Conservation (phyloP, 805 yeast species). For the Candida insectorum region DNA sequence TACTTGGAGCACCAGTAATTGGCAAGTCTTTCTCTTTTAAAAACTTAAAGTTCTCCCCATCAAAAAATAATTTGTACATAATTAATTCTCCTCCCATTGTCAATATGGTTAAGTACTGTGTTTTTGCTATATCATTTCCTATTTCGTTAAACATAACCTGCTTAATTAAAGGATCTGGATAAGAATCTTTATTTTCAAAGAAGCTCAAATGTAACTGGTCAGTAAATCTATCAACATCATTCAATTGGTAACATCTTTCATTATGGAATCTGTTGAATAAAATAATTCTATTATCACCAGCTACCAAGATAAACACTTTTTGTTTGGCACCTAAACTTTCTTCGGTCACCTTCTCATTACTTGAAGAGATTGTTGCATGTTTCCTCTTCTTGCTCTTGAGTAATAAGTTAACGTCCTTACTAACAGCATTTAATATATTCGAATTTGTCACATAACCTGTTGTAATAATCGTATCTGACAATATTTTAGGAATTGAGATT, state of each 20-base stretch:
- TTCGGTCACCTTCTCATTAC: constrained; percentile 4
- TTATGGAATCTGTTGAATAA: constrained; percentile 56
- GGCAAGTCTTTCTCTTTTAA: constrained; percentile 42
- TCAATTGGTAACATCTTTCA: constrained; percentile 52
- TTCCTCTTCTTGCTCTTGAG: constrained; percentile 28
- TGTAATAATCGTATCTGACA: constrained; percentile 54
- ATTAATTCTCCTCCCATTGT: constrained; percentile 81
- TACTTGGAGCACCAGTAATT: constrained; percentile 77
- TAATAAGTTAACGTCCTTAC: constrained; percentile 24
- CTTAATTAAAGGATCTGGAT: constrained; percentile 73
- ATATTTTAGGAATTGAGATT: constrained; percentile 38
- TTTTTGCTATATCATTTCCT: constrained; percentile 54
- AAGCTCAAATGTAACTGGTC: constrained; percentile 40
- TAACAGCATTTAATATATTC: constrained; percentile 26
- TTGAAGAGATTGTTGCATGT: constrained; percentile 11
- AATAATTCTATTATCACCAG: constrained; percentile 73
- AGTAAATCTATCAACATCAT: constrained; percentile 46
- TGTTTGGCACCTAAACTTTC: constrained; percentile 22
- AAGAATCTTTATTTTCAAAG: constrained; percentile 49
- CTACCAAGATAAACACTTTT: constrained; percentile 59
- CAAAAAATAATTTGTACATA: constrained; percentile 57
- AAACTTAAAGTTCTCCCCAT: constrained; percentile 41
- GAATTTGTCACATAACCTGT: constrained; percentile 63
- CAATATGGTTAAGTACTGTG: constrained; percentile 64
- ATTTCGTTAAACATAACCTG: constrained; percentile 60